Conservation (phyloP, 73 alveolate genomes). For the Paramecium primaurelia region DNA sequence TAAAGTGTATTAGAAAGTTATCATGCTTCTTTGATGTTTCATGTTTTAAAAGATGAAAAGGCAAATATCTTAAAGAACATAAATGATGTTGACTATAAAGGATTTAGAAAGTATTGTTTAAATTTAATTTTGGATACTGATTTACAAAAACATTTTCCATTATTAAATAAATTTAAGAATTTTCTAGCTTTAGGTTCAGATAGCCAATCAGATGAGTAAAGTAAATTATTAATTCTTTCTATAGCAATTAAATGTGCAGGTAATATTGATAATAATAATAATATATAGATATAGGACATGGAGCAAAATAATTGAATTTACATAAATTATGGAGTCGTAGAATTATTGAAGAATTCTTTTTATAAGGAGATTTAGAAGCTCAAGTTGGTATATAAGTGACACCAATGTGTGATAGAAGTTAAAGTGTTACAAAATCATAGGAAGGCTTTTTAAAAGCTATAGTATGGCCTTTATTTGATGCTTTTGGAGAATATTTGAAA, state of each 20-base stretch:
- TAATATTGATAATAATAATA: not conserved
- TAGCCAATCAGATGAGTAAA: slow-evolving; percentile 57
- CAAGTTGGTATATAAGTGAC: slow-evolving; percentile 36
- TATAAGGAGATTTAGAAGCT: slow-evolving; percentile 51
- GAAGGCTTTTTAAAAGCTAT: slow-evolving; percentile 54
- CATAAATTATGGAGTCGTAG: slow-evolving; percentile 46
- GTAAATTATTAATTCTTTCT: slow-evolving; percentile 69
- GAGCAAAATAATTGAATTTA: slow-evolving; percentile 45
- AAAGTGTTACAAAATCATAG: slow-evolving; percentile 4
- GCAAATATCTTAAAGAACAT: not conserved
- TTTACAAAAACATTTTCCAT: slow-evolving; percentile 30
- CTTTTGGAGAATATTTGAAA: not conserved
- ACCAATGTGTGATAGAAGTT: slow-evolving; percentile 50
- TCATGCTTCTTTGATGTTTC: slow-evolving; percentile 39
- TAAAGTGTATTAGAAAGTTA: slow-evolving; percentile 36
- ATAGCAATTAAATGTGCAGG: slow-evolving; percentile 68
- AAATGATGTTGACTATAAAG: slow-evolving; percentile 1
- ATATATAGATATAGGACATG: slow-evolving; percentile 52
- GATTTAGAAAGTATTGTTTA: slow-evolving; percentile 39
- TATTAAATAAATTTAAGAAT: slow-evolving; percentile 5
- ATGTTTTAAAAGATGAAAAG: slow-evolving; percentile 20
- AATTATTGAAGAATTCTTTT: slow-evolving; percentile 37
- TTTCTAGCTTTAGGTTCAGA: not conserved
- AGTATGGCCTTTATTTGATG: slow-evolving; percentile 14
- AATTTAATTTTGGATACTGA: slow-evolving; percentile 28